Evolutionary conservation across 768 basidiomycete species (phyloP), one percentile per base, ranked within the genome.

Genomic region (Kwoniella shandongensis): DNA sequence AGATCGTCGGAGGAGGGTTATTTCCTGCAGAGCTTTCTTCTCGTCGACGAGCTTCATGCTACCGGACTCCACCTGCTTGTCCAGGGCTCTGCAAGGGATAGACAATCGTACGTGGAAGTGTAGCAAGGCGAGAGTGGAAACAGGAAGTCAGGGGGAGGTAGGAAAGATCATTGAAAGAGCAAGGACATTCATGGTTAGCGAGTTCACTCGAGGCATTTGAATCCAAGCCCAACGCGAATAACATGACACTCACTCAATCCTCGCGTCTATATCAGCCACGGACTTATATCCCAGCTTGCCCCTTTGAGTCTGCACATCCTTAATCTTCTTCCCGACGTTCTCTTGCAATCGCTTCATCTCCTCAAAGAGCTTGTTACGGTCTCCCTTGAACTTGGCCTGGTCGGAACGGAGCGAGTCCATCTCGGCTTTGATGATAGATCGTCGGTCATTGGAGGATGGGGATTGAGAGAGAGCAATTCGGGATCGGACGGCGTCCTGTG

Each of bases 21-120:
- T 94, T 67, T 98, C 94, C 63, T 84, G 83, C n/a, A 99, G 82
- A 4, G 92, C 89, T 49, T 91, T 86, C 79, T 96, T 97, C 78
- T 99, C 96, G 54, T 96, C 93, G 25, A 86, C 91, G 57, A 98
- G 82, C 74, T 90, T 96, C 82, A 99, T 82, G 57, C 69, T 84
- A 23, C 94, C 94, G 4, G 89, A 89, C 73, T 98, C 94, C 51
- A 99, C 86, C 74, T 91, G 88, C 71, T 84, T 87, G 47, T 98
- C 89, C 58, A 96, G 80, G 59, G 86, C 81, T 67, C 91, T 93
- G 44, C n/a, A 38, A 26, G 30, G 7, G 13, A 22, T 18, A 10
- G 15, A 15, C 17, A 46, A 40, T 17, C 6, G 6, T 15, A 7
- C 39, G 22, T 20, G 22, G 42, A 23, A 44, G 22, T 44, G 32